Evolutionary conservation across 1,139 yeast species (phyloP).

Genomic region (Pichiaceae sp.): DNA sequence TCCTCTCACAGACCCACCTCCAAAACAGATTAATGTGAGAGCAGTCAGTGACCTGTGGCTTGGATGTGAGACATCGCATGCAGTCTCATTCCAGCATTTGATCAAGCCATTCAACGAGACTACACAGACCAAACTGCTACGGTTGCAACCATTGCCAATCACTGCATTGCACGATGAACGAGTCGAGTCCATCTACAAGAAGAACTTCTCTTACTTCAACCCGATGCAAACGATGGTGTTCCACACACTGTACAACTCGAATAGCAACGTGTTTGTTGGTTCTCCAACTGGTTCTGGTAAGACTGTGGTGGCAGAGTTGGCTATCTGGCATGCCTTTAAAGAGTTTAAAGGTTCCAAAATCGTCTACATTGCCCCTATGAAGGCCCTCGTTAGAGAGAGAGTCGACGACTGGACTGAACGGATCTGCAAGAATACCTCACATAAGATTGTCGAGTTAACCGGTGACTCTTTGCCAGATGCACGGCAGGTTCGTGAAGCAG

Average conservation of each 20-base stretch:
- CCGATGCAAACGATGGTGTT: conserved; percentile 99
- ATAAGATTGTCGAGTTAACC: conserved; percentile 81
- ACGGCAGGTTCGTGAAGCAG: conserved; percentile 76
- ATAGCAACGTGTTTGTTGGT: conserved; percentile 82
- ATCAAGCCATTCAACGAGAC: conserved; percentile 86
- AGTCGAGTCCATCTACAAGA: conserved; percentile 59
- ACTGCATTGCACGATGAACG: conserved; percentile 65
- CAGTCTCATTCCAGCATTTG: conserved; percentile 84
- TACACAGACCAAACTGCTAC: conserved; percentile 67
- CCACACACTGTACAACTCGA: conserved; percentile 75
- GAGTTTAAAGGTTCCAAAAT: conserved; percentile 75
- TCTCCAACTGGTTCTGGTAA: conserved; percentile 99
- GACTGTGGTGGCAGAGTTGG: conserved; percentile 93
- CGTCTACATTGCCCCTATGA: conserved; percentile 98
- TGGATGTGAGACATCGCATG: conserved; percentile 70
- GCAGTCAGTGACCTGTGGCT: conserved; percentile 84
- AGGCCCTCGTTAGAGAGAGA: conserved; percentile 92
- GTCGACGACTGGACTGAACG: conserved; percentile 90
- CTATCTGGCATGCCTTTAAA: conserved; percentile 91
- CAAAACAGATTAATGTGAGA: conserved; percentile 77
- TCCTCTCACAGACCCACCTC: conserved; percentile 81
- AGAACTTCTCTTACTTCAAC: conserved; percentile 76
- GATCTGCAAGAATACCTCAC: conserved; percentile 49
- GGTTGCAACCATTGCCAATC: conserved; percentile 80
- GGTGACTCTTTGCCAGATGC: conserved; percentile 96